Percentiles rank a stretch among this genome's conserved stretches.
Conservation (phyloP, 2,329 filamentous ascomycete species). For the Xylariaceae sp. region DNA sequence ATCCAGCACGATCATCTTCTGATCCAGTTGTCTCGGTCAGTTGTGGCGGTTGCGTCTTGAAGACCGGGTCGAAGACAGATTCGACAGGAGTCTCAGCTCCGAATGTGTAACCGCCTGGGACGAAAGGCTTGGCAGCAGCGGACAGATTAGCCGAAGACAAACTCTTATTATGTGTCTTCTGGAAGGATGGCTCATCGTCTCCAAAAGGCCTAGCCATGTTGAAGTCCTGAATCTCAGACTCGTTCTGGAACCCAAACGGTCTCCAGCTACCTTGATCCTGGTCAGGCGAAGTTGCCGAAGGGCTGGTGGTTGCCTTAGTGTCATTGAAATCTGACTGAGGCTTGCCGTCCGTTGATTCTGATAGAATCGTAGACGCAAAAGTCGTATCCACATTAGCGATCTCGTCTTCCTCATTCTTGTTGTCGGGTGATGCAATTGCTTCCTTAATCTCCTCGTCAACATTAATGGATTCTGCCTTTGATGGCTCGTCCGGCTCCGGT, state of each 20-base stretch:
- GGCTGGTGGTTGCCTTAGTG: constrained; percentile 45
- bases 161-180: constrained; percentile 45
- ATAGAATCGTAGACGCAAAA: constrained; percentile 48
- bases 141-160: constrained; percentile 60
- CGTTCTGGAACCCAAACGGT: constrained; percentile 57
- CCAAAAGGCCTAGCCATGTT: constrained; percentile 47
- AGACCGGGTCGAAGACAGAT: constrained; percentile 23
- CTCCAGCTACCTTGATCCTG: constrained; percentile 49
- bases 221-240: constrained; percentile 45
- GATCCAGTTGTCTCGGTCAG: constrained; percentile 19
- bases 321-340: constrained; percentile 27
- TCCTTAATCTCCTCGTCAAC: constrained; percentile 23
- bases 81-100: constrained; percentile 28
- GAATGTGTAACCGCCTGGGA: constrained; percentile 34
- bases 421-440: background rate
- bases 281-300: constrained; percentile 48
- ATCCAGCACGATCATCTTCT: constrained; percentile 28
- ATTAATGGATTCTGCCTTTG: constrained; percentile 6
- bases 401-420: constrained; percentile 36
- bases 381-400: constrained; percentile 43
- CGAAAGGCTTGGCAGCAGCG: constrained; percentile 67
- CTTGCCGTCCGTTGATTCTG: constrained; percentile 48
- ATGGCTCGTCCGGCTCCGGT: constrained; percentile 26
- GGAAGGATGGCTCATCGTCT: constrained; percentile 34
- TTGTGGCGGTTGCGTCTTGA: constrained; percentile 20